Conservation (phyloP, 805 yeast species). For the Kuraishia capsulata region DNA sequence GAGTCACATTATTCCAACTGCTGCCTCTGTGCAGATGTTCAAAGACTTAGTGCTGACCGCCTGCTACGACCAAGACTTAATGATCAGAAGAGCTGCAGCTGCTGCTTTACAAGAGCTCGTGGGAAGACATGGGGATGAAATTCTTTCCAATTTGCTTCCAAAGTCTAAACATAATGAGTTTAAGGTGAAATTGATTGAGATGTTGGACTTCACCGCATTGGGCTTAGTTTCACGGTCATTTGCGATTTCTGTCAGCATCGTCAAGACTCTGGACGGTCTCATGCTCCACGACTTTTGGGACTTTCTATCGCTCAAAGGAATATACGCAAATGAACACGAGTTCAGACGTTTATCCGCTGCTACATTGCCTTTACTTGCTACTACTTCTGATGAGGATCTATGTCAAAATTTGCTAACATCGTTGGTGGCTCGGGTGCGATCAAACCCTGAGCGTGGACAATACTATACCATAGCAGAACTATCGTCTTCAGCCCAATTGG, state of each 20-base stretch:
- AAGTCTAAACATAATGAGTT: conserved; percentile 18
- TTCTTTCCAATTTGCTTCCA: conserved; percentile 17
- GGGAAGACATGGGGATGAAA: conserved; percentile 56
- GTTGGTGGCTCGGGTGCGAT: neutral
- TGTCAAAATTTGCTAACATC: neutral
- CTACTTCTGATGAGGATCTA: neutral
- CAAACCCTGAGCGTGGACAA: conserved; percentile 5
- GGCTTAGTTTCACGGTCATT: conserved; percentile 34
- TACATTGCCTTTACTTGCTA: conserved; percentile 16
- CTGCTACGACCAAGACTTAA: conserved; percentile 65
- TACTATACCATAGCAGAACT: conserved; percentile 16
- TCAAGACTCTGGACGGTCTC: conserved; percentile 6
- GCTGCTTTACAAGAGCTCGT: conserved; percentile 83
- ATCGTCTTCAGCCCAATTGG: conserved; percentile 2
- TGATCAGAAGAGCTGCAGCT: conserved; percentile 70
- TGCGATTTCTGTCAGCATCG: conserved; percentile 8
- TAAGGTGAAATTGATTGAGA: conserved; percentile 46
- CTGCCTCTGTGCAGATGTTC: conserved; percentile 12
- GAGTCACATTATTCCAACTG: conserved; percentile 13
- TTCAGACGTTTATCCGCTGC: conserved; percentile 31
- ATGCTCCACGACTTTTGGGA: conserved; percentile 18
- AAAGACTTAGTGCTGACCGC: conserved; percentile 38
- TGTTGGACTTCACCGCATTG: conserved; percentile 41
- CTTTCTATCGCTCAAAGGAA: conserved; percentile 21
- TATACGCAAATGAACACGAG: conserved; percentile 29